Evolutionary conservation across 805 yeast species (phyloP).

Genomic region (Candida tallmaniae): DNA sequence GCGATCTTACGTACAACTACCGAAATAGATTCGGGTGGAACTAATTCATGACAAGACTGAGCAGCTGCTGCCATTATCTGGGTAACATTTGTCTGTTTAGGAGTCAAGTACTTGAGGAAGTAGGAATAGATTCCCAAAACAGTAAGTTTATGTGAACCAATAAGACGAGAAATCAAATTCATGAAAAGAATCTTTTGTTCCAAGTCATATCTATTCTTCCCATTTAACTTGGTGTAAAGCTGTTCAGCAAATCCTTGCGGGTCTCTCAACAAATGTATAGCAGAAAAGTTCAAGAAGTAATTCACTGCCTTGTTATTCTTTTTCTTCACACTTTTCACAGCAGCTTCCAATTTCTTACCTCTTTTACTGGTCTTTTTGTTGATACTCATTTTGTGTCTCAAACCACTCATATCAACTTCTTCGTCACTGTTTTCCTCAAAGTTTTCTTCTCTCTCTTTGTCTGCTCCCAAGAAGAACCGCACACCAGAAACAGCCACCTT

Average conservation of each 20-base stretch:
- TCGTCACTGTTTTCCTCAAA: constrained; percentile 73
- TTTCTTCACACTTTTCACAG: constrained; percentile 65
- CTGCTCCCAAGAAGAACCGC: constrained; percentile 89
- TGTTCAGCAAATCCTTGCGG: constrained; percentile 97
- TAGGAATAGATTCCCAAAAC: constrained; percentile 87
- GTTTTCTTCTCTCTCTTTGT: constrained; percentile 84
- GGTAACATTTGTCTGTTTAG: constrained; percentile 91
- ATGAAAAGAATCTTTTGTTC: constrained; percentile 87
- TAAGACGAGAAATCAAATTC: constrained; percentile 81
- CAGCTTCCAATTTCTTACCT: constrained; percentile 73
- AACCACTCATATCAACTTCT: constrained; percentile 63
- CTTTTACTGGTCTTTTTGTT: constrained; percentile 80
- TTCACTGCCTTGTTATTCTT: constrained; percentile 56
- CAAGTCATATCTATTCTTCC: constrained; percentile 67
- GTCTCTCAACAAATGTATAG: constrained; percentile 88
- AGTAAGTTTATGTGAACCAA: constrained; percentile 92
- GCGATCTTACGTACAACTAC: constrained; percentile 88
- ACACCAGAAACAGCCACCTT: constrained; percentile 91
- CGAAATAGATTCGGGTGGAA: constrained; percentile 88
- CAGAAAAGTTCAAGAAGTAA: constrained; percentile 84
- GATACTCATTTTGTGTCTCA: constrained; percentile 77
- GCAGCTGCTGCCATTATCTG: constrained; percentile 96
- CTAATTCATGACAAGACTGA: constrained; percentile 93
- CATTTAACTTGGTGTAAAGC: constrained; percentile 61
- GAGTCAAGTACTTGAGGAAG: constrained; percentile 84